Evolutionary conservation across 2,329 filamentous ascomycete genomes (phyloP), one percentile per base, ranked within the genome.

Genomic region (Cladobotryum protrusum): DNA sequence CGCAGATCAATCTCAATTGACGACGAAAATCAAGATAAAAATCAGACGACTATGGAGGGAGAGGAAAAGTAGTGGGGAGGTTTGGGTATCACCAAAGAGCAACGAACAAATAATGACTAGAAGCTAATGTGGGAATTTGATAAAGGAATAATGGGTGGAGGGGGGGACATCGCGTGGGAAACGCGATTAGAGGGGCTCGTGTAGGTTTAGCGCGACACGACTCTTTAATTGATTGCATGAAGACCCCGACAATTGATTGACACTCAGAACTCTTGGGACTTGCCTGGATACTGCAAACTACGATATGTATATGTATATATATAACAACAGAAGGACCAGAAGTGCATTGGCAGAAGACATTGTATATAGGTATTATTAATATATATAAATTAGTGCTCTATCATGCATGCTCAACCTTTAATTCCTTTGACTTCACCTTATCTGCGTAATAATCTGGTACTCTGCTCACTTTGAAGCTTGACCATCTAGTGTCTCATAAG

Each of bases 151-250:
- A 29, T 29, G 7, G 24, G 24, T 29, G 24, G 24, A 29, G 24
- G 24, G 24, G 24, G 24, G 24, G 11, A 29, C 24, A 29, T 29
- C 59, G 60, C 60, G 60, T 54, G 47, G 39, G 49, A 45, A 54
- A 53, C 66, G 66, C 65, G 66, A 60, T 64, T 57, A 9, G 59
- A 60, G 61, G 62, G 61, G 53, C 54, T 41, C 18, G 50, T 50
- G 15, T 29, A 24, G 37, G 50, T 11, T 48, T 49, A 52, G 46
- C 50, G 50, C 40, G 52, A 63, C 66, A 56, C 63, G 65, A 60
- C 57, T 45, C 34, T 66, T 70, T 66, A 67, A 71, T 69, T 70
- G 67, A 67, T 58, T 70, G 65, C 67, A 65, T 62, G 48, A 48
- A 35, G 43, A 20, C 29, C 45, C 43, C 41, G 19, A 46, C 24